phyloP scores from a whole-genome alignment of 2,329 filamentous ascomycete species.

The Ophiostoma tasmaniense region DNA sequence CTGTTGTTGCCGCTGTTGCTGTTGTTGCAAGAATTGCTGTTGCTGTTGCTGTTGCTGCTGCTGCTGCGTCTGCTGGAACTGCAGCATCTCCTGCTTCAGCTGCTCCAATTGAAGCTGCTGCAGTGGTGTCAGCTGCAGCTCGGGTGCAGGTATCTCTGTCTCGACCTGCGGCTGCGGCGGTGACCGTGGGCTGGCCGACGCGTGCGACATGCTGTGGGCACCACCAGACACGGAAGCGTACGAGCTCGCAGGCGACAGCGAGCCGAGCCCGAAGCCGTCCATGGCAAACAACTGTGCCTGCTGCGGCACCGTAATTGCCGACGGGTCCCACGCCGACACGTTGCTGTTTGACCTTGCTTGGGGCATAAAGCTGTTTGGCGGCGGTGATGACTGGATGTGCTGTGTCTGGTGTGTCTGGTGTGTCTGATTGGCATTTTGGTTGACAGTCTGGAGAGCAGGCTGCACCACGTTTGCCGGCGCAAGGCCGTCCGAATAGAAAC shows the following conservation, averaged over 20 bases:
- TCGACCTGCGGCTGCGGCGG: conserved; percentile 23
- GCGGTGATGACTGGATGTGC: conserved; percentile 17
- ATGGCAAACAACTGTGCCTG: conserved; percentile 30
- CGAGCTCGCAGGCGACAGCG: conserved; percentile 27
- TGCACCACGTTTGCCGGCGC: neutral
- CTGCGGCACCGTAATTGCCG: conserved; percentile 29
- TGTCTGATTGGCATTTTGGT: neutral
- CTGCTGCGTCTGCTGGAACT: conserved; percentile 11
- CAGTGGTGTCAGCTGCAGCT: conserved; percentile 13
- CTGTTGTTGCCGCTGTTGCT: neutral
- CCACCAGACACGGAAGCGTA: conserved; percentile 17
- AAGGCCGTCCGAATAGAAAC: neutral
- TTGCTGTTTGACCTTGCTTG: neutral
- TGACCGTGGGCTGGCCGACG: conserved; percentile 27
- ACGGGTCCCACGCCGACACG: conserved; percentile 28
- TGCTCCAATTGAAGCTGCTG: conserved; percentile 16
- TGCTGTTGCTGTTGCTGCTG: conserved; percentile 4
- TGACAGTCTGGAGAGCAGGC: neutral
- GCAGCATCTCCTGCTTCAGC: conserved; percentile 5
- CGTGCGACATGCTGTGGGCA: conserved; percentile 18
- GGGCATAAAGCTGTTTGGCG: neutral
- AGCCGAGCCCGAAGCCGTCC: conserved; percentile 30
- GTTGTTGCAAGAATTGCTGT: conserved; percentile 11
- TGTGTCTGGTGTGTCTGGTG: neutral
- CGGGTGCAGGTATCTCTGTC: conserved; percentile 12